Conservation (phyloP, 2,329 filamentous ascomycete species). For the Bipolaris gigantea region DNA sequence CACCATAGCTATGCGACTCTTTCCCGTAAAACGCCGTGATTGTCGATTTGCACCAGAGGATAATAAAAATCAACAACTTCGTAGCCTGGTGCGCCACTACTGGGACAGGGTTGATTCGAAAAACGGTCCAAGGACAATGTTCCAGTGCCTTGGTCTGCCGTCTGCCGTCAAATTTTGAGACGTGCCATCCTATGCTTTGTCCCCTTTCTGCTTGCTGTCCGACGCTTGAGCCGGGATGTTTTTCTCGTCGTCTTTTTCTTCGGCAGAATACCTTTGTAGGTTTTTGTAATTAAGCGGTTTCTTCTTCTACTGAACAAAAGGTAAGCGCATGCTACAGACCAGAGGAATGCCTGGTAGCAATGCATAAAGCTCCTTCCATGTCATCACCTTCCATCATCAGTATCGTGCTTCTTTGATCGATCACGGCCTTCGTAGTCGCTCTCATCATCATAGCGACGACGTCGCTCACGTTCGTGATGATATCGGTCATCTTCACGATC, state of each 20-base stretch:
- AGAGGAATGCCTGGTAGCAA: background rate
- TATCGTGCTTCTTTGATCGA: constrained; percentile 34
- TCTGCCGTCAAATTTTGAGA: background rate
- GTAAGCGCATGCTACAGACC: background rate
- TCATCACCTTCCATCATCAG: constrained; percentile 33
- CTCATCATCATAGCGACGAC: constrained; percentile 34
- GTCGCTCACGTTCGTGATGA: constrained; percentile 20
- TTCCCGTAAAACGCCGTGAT: background rate
- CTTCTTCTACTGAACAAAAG: background rate
- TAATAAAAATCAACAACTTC: background rate
- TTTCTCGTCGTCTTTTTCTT: background rate
- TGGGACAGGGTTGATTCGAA: background rate
- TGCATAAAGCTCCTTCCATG: constrained; percentile 3
- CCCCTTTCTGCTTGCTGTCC: background rate
- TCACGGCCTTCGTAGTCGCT: constrained; percentile 31
- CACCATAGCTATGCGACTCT: constrained; percentile 10
- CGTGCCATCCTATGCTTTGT: background rate
- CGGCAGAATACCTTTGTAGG: background rate
- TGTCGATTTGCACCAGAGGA: background rate
- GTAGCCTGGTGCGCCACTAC: background rate
- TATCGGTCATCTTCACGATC: constrained; percentile 26
- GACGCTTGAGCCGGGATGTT: background rate
- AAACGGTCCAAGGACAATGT: background rate
- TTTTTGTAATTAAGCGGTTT: background rate
- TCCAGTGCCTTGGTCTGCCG: background rate